Evolutionary conservation across 2,329 filamentous ascomycete genomes (phyloP), one percentile per base, ranked within the genome.

Genomic region (Aureobasidium sp.): DNA sequence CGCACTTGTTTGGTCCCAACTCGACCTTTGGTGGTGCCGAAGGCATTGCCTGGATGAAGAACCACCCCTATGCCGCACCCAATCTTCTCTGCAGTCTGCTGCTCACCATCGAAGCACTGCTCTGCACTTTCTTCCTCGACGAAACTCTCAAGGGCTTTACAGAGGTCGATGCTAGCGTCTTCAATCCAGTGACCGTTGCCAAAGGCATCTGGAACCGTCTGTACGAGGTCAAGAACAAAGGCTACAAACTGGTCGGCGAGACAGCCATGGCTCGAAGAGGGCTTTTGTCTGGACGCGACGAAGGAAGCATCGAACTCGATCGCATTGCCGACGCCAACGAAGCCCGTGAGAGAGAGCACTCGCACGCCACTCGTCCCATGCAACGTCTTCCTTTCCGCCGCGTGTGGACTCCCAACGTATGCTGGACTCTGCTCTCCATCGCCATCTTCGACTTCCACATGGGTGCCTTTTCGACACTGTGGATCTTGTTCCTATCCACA

Each of bases 401-500:
- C 46, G 80, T 83, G 38, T 81, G 79, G 74, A 81, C 77, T 0
- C 69, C 73, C 9, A 83, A 83, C 62, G 77, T 83, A 27, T 67
- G 83, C n/a, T 74, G 79, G 64, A 82, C 79, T 0, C 70, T 90
- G 3, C 68, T 88, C 50, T 81, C 80, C 27, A 84, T 86, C 64
- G 85, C 85, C 33, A 81, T 90, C 51, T 84, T 89, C 66, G 85
- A 87, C 64, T 84, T 90, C 67, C 87, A 90, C 73, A 79, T 90
- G 67, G 87, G 68, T 62, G 86, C 87, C 29, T 92, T 90, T 76
- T 87, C 89, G 69, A 82, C 86, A 1, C 81, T 92, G 46, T 89
- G 86, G 77, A 88, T 89, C 63, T 79, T 90, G 54, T 91, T 92
- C 71, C 79, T 92, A 47, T 89, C 88, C 0, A 88, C 87, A 0